Percentiles rank a stretch among this genome's conserved stretches.
These are phyloP conservation scores for Conticribra guillardii DNA, from an alignment of 108 stramenopile genomes.

Conservation along the genomic window DNA sequence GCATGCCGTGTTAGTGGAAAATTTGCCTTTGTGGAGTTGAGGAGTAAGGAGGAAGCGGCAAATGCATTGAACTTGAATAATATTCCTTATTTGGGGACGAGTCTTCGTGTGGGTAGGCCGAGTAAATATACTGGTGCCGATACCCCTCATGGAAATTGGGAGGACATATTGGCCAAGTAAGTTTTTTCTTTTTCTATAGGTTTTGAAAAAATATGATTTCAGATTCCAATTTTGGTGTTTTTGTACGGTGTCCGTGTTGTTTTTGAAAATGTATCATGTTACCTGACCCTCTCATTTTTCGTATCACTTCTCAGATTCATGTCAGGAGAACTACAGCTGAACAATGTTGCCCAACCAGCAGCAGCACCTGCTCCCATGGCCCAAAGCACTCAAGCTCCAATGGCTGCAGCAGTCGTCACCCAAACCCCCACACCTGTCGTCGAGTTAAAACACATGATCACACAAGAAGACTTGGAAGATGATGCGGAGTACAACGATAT, in stretches of 20 bases:
- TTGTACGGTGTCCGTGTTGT: neutral
- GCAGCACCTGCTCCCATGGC: conserved; percentile 14
- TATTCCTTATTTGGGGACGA: conserved; percentile 91
- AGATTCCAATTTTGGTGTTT: too few relatives aligned
- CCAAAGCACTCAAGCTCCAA: too few relatives aligned
- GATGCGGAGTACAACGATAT: conserved; percentile 90
- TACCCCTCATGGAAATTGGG: conserved; percentile 93
- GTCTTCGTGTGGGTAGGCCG: conserved; percentile 87
- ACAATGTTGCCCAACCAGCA: conserved; percentile 34
- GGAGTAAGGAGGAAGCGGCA: conserved; percentile 84
- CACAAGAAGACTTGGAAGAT: conserved; percentile 76
- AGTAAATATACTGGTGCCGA: conserved; percentile 90
- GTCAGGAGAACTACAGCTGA: conserved; percentile 76
- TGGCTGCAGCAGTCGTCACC: conserved; percentile 37
- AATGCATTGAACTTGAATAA: conserved; percentile 93
- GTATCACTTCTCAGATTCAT: conserved; percentile 51
- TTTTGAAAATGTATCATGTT: neutral
- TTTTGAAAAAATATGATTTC: too few relatives aligned
- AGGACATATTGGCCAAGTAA: conserved; percentile 91
- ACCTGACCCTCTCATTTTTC: neutral
- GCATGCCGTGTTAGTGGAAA: conserved; percentile 88
- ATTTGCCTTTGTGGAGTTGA: conserved; percentile 93
- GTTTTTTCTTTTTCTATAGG: conserved; percentile 1
- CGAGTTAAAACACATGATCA: conserved; percentile 92
- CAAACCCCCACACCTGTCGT: conserved; percentile 70